Evolutionary conservation across 331 rosid species (phyloP).

Genomic region (Dryas integrifolia): DNA sequence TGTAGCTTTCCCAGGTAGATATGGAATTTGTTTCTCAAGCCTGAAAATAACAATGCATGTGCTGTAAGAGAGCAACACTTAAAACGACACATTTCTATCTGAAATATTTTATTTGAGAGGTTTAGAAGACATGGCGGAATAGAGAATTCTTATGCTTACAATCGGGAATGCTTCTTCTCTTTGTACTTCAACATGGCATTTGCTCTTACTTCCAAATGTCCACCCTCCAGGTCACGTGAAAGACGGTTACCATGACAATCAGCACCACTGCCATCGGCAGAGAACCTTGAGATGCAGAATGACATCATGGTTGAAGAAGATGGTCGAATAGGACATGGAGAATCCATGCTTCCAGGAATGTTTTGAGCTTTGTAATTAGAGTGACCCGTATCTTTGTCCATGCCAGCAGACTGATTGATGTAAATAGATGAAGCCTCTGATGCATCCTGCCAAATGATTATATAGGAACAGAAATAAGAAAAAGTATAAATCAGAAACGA

Average conservation of each 20-base stretch:
- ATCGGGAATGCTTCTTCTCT: constrained; percentile 45
- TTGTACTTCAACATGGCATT: constrained; percentile 36
- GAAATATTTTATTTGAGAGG: neutral
- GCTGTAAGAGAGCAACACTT: neutral
- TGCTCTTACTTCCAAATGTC: constrained; percentile 26
- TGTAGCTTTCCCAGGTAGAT: constrained; percentile 44
- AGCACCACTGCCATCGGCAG: constrained; percentile 28
- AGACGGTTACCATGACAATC: constrained; percentile 34
- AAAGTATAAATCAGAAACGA: neutral
- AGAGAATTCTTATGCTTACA: constrained; percentile 33
- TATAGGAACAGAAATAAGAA: constrained; percentile 15
- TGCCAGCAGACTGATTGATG: constrained; percentile 30
- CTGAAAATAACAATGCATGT: constrained; percentile 28
- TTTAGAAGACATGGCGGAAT: neutral
- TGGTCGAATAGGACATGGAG: constrained; percentile 29
- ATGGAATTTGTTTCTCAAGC: constrained; percentile 43
- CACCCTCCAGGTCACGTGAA: constrained; percentile 34
- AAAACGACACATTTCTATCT: neutral
- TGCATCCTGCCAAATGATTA: constrained; percentile 47
- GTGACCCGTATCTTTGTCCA: constrained; percentile 32
- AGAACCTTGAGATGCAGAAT: constrained; percentile 40
- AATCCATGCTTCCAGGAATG: constrained; percentile 28
- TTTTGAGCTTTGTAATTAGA: constrained; percentile 14
- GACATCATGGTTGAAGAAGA: constrained; percentile 38
- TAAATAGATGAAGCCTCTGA: constrained; percentile 37